Evolutionary conservation across 345 rosid genomes (phyloP).

Genomic region (Acer saccharum): DNA sequence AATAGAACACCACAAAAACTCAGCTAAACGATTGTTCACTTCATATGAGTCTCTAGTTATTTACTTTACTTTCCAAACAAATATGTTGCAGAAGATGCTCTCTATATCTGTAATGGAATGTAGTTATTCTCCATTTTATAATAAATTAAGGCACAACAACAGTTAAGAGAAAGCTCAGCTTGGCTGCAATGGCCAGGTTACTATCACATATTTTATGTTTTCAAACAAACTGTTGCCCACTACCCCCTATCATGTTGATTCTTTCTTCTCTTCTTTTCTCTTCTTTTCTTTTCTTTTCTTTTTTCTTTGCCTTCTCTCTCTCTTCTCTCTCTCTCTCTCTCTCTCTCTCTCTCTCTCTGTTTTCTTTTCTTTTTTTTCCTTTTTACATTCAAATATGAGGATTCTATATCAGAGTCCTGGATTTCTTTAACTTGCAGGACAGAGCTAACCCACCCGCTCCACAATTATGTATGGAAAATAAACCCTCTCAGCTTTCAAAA

Average conservation of each 20-base stretch:
- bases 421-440: slow-evolving; percentile 18
- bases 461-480: slow-evolving; percentile 14
- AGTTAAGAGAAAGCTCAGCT: slow-evolving; percentile 7
- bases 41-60: neutral
- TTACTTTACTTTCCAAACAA: neutral
- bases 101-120: slow-evolving; percentile 5
- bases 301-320: neutral
- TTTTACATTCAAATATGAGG: slow-evolving; percentile 30
- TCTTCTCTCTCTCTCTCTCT: neutral
- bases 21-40: neutral
- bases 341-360: neutral
- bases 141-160: slow-evolving; percentile 31
- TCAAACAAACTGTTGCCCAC: slow-evolving; percentile 29
- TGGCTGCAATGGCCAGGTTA: slow-evolving; percentile 13
- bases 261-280: neutral
- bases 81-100: neutral
- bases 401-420: slow-evolving; percentile 21
- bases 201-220: slow-evolving; percentile 23
- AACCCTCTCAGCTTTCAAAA: slow-evolving; percentile 39
- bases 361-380: neutral
- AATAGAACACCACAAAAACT: neutral
- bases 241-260: slow-evolving; percentile 15
- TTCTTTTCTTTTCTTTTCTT: neutral
- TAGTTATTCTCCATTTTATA: slow-evolving; percentile 15
- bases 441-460: slow-evolving; percentile 21